phyloP scores from a whole-genome alignment of 2,329 filamentous ascomycete species.

The Neonectria magnoliae region DNA sequence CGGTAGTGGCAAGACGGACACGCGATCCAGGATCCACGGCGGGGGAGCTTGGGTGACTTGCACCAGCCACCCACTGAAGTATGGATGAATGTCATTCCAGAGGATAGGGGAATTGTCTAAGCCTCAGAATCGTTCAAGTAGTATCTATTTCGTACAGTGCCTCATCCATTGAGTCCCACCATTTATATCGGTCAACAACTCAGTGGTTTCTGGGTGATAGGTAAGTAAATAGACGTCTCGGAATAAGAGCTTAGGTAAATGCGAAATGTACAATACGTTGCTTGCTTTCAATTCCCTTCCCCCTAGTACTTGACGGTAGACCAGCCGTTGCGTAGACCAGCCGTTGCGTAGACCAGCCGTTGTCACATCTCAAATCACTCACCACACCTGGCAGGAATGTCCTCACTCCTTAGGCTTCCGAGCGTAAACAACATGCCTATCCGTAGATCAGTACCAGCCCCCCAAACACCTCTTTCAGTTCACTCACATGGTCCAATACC shows the following conservation, averaged over 20 bases:
- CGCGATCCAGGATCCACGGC: not conserved
- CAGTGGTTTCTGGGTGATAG: not conserved
- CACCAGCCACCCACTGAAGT: not conserved
- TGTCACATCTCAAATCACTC: not conserved
- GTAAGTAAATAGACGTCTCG: not conserved
- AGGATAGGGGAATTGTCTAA: not conserved
- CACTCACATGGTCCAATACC: constrained; percentile 41
- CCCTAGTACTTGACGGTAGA: not conserved
- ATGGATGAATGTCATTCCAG: not conserved
- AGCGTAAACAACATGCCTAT: constrained; percentile 26
- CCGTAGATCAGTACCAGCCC: not conserved
- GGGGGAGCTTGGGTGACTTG: not conserved
- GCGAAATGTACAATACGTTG: not conserved
- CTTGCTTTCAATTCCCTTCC: too few species aligned
- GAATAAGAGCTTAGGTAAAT: too few species aligned
- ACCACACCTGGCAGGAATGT: not conserved
- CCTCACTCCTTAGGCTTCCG: constrained; percentile 11
- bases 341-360: too few species aligned
- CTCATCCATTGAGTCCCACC: not conserved
- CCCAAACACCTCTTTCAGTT: not conserved
- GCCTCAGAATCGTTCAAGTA: too few species aligned
- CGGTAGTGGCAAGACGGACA: constrained; percentile 8
- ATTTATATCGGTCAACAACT: not conserved
- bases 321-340: too few species aligned
- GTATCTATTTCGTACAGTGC: not conserved